phyloP scores from a whole-genome alignment of 2,329 filamentous ascomycete species.

The Penicillium sp. region DNA sequence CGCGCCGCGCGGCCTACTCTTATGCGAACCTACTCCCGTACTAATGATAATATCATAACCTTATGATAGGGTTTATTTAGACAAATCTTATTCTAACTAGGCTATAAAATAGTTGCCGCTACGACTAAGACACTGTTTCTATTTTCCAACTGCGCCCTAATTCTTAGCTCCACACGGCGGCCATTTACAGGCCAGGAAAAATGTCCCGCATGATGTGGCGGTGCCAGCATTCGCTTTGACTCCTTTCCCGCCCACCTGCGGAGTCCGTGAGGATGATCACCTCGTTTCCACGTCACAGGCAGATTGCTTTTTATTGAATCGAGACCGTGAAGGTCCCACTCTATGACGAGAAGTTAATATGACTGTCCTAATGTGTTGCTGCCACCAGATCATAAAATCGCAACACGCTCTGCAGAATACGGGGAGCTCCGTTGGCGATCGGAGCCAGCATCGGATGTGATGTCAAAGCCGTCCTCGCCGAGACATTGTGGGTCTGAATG shows the following conservation, averaged over 20 bases:
- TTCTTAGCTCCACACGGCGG: not conserved
- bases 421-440: not conserved
- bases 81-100: not conserved
- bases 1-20: too few relatives aligned
- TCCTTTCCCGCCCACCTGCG: not conserved
- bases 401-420: not conserved
- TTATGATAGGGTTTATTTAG: not conserved
- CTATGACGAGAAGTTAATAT: not conserved
- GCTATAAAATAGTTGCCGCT: too few relatives aligned
- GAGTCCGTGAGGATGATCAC: conserved; percentile 1
- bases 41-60: not conserved
- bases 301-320: conserved; percentile 6
- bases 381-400: not conserved
- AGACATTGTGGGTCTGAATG: conserved; percentile 12
- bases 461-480: conserved; percentile 8
- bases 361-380: not conserved
- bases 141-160: not conserved
- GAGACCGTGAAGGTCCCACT: not conserved
- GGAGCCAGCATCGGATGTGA: conserved; percentile 3
- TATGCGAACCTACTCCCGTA: not conserved
- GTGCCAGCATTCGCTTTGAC: not conserved
- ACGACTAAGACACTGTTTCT: not conserved
- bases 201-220: conserved; percentile 1
- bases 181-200: not conserved
- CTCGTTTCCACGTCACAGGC: conserved; percentile 7